Percentiles rank a stretch among this genome's conserved stretches.
Evolutionary conservation across 352 stramenopile genomes (phyloP).

Genomic region (Elongisporangium undulatum): DNA sequence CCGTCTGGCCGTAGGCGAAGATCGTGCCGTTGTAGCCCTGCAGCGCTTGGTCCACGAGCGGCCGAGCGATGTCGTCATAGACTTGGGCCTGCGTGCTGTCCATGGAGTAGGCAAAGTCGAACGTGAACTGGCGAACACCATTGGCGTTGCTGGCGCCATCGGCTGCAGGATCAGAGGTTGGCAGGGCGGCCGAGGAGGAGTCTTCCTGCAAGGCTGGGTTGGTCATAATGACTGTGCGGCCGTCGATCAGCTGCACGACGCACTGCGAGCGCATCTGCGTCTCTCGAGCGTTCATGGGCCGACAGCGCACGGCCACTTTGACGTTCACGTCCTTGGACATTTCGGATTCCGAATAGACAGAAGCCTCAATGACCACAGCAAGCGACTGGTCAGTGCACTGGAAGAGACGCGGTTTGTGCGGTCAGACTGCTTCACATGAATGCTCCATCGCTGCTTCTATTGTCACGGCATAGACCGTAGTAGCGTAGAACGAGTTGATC

Average conservation of each 20-base stretch:
- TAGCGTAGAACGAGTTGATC: too few relatives aligned
- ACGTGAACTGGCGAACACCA: slow-evolving; percentile 69
- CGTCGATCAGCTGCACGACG: slow-evolving; percentile 60
- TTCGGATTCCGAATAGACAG: background rate
- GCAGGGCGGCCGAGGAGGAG: slow-evolving; percentile 6
- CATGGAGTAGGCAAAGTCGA: slow-evolving; percentile 78
- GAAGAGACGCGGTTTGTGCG: background rate
- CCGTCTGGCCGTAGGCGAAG: slow-evolving; percentile 72
- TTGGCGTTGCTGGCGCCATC: slow-evolving; percentile 1
- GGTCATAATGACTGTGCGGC: slow-evolving; percentile 46
- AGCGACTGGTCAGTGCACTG: background rate
- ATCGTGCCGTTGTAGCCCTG: slow-evolving; percentile 83
- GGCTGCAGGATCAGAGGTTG: slow-evolving; percentile 4
- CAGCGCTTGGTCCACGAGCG: slow-evolving; percentile 73
- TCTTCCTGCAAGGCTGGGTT: slow-evolving; percentile 9
- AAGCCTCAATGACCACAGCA: background rate
- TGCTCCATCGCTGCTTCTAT: too few relatives aligned
- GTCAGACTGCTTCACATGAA: too few relatives aligned
- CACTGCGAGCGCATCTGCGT: slow-evolving; percentile 37
- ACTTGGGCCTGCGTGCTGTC: slow-evolving; percentile 75
- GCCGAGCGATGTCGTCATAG: slow-evolving; percentile 71
- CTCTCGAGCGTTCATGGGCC: slow-evolving; percentile 84
- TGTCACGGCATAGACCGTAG: too few relatives aligned
- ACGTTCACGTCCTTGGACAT: slow-evolving; percentile 86
- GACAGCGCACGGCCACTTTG: slow-evolving; percentile 86